Evolutionary conservation across 2,329 filamentous ascomycete genomes (phyloP).

Genomic region (Fusarium stilboides): DNA sequence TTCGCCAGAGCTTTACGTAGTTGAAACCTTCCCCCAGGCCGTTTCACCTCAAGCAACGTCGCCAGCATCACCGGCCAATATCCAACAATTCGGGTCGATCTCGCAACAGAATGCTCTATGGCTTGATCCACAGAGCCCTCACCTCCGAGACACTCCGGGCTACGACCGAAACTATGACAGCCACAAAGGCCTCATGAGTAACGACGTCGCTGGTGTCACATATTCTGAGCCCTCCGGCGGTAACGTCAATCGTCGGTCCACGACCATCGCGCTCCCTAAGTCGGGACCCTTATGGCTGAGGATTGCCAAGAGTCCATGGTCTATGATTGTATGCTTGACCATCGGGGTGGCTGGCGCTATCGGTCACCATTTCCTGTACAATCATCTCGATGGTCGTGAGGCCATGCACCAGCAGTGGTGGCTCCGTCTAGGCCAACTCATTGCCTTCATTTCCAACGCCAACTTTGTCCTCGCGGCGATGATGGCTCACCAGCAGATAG

Average conservation of each 20-base stretch:
- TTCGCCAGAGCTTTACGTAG: slow-evolving; percentile 11
- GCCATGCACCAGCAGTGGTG: slow-evolving; percentile 36
- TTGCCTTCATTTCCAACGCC: slow-evolving; percentile 33
- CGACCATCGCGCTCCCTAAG: not conserved
- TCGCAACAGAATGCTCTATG: slow-evolving; percentile 15
- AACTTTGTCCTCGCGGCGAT: slow-evolving; percentile 25
- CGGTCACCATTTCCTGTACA: slow-evolving; percentile 26
- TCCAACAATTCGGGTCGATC: not conserved
- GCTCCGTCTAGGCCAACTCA: slow-evolving; percentile 26
- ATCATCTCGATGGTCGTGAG: slow-evolving; percentile 12
- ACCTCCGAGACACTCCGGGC: slow-evolving; percentile 17
- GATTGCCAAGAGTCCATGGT: slow-evolving; percentile 32
- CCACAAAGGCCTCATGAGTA: slow-evolving; percentile 6
- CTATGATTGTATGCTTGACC: slow-evolving; percentile 27
- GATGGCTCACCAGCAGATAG: slow-evolving; percentile 36
- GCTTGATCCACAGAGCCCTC: slow-evolving; percentile 29
- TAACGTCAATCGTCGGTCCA: not conserved
- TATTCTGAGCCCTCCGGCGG: slow-evolving; percentile 3
- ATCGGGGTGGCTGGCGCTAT: slow-evolving; percentile 19
- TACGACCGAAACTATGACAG: slow-evolving; percentile 27
- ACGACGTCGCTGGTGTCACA: not conserved
- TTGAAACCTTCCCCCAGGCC: not conserved
- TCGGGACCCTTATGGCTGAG: slow-evolving; percentile 12
- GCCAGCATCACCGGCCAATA: not conserved
- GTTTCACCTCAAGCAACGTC: slow-evolving; percentile 9